These are phyloP conservation scores for Chrysochromulina parva DNA, from an alignment of 78 protist species.

Conservation along the genomic window DNA sequence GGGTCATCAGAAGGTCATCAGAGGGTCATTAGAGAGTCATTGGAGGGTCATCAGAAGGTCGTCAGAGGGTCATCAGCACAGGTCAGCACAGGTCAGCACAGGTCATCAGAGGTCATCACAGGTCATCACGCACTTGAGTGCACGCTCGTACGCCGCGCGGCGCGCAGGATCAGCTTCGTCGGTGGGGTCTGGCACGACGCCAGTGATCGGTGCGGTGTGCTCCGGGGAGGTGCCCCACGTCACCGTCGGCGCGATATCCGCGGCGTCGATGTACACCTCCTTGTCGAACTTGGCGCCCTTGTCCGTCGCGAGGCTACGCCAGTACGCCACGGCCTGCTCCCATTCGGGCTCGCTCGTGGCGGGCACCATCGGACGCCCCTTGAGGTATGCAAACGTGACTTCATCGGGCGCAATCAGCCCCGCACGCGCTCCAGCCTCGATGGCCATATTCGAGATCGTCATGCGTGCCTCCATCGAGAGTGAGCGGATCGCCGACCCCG, in stretches of 20 bases:
- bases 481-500: conserved; percentile 30
- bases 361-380: conserved; percentile 56
- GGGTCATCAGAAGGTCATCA: too few species aligned
- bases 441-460: conserved; percentile 73
- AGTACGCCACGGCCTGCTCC: conserved; percentile 45
- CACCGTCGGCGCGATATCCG: conserved; percentile 63
- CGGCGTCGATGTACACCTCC: conserved; percentile 51
- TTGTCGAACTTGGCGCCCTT: conserved; percentile 58
- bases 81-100: too few species aligned
- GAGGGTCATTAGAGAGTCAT: too few species aligned
- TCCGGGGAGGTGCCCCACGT: conserved; percentile 71
- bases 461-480: conserved; percentile 62
- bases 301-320: conserved; percentile 56
- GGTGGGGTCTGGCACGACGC: conserved; percentile 45
- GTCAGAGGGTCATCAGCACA: neutral
- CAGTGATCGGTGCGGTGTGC: conserved; percentile 52
- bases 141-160: conserved; percentile 13
- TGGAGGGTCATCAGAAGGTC: too few species aligned
- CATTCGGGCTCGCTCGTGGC: neutral
- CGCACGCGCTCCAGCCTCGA: conserved; percentile 72
- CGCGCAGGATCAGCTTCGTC: conserved; percentile 17
- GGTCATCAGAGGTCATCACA: neutral
- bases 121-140: conserved; percentile 16
- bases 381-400: conserved; percentile 54
- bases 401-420: conserved; percentile 70